Evolutionary conservation across 768 basidiomycete species (phyloP).

Genomic region (Boletus pseudopeckii): DNA sequence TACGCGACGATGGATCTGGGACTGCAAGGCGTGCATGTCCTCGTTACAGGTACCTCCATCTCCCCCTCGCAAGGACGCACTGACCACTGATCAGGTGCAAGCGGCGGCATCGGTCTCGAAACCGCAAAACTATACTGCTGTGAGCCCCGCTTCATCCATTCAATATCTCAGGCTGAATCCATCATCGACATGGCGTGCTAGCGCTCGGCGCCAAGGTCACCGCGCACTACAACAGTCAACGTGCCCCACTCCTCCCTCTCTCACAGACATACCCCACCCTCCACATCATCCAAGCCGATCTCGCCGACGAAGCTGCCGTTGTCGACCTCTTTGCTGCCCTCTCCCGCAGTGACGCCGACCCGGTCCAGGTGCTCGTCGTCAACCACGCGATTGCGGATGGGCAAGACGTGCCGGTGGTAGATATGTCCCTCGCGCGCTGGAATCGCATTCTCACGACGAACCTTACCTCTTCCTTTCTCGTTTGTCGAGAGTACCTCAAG

Average conservation of each 20-base stretch:
- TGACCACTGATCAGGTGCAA: constrained; percentile 51
- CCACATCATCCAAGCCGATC: constrained; percentile 48
- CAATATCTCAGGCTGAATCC: not conserved
- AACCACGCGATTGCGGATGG: constrained; percentile 55
- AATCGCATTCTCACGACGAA: constrained; percentile 55
- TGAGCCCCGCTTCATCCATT: constrained; percentile 24
- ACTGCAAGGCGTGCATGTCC: constrained; percentile 57
- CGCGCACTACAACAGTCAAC: constrained; percentile 64
- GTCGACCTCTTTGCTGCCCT: constrained; percentile 41
- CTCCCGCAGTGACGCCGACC: constrained; percentile 30
- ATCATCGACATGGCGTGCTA: constrained; percentile 22
- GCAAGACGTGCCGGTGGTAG: constrained; percentile 43
- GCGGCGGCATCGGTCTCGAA: constrained; percentile 71
- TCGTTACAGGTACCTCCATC: constrained; percentile 51
- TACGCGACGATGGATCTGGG: constrained; percentile 46
- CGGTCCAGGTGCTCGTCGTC: constrained; percentile 55
- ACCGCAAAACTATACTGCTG: constrained; percentile 56
- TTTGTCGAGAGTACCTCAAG: constrained; percentile 54
- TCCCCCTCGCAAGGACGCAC: not conserved
- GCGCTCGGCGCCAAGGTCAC: constrained; percentile 71
- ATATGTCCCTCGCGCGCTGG: constrained; percentile 64
- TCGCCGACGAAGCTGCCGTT: constrained; percentile 52
- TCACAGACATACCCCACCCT: constrained; percentile 32
- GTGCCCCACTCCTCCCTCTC: constrained; percentile 40
- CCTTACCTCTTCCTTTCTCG: constrained; percentile 62